A percentile compares a stretch with the other conserved stretches of the same genome.
Evolutionary conservation across 345 rosid genomes (phyloP).

Genomic region (Gossypium longicalyx): DNA sequence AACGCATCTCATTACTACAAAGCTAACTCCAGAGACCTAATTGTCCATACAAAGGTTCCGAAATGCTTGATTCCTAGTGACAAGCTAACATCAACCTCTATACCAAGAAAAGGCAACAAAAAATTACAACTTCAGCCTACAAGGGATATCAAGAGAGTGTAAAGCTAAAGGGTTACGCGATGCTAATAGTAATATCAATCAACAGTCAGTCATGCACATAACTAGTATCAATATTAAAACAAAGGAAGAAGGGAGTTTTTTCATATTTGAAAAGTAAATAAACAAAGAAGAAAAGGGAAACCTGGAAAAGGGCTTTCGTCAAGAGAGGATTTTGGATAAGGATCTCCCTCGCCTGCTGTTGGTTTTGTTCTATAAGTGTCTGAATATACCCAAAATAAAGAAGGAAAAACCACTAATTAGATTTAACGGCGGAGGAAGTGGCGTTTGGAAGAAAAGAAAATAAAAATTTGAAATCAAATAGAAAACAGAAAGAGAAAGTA

Average conservation of each 20-base stretch:
- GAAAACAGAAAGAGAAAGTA: neutral
- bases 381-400: conserved; percentile 17
- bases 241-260: conserved; percentile 14
- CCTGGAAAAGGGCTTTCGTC: conserved; percentile 97
- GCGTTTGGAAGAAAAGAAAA: conserved; percentile 6
- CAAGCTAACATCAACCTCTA: neutral
- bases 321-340: conserved; percentile 78
- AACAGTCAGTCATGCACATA: neutral
- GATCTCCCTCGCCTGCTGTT: conserved; percentile 76
- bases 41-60: neutral
- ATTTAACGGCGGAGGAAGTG: neutral
- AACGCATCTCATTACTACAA: neutral
- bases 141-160: neutral
- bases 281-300: conserved; percentile 13
- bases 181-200: neutral
- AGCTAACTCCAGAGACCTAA: neutral
- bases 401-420: neutral
- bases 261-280: conserved; percentile 7
- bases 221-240: neutral
- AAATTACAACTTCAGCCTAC: neutral
- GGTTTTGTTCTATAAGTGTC: conserved; percentile 90
- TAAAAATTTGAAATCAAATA: neutral
- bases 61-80: neutral
- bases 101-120: neutral
- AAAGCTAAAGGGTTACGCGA: neutral